These are phyloP conservation scores for Aspergillus sp. DNA, from an alignment of 2,329 filamentous ascomycete genomes.

Conservation along the genomic window DNA sequence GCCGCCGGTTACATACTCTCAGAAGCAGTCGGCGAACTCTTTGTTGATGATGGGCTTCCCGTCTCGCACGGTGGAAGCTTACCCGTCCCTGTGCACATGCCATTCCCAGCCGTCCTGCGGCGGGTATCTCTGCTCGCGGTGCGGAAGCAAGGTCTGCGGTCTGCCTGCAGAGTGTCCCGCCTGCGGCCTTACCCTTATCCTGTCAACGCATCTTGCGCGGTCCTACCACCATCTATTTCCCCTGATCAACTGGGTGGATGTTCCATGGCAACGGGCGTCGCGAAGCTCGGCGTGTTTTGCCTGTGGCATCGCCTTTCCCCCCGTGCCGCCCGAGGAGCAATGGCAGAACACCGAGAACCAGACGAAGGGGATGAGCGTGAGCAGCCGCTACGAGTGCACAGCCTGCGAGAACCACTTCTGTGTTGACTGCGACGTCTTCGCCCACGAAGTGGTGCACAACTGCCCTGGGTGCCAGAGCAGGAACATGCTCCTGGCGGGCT, in stretches of 20 bases:
- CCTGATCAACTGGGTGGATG: slow-evolving; percentile 80
- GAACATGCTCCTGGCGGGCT: slow-evolving; percentile 5
- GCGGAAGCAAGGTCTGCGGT: slow-evolving; percentile 77
- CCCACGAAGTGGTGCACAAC: slow-evolving; percentile 89
- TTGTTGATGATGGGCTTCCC: slow-evolving; percentile 98
- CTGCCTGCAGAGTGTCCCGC: slow-evolving; percentile 84
- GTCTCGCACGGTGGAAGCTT: slow-evolving; percentile 65
- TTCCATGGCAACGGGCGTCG: slow-evolving; percentile 66
- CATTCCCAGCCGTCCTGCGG: slow-evolving; percentile 73
- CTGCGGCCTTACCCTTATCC: slow-evolving; percentile 82
- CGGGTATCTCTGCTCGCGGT: slow-evolving; percentile 86
- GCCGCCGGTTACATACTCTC: slow-evolving; percentile 68
- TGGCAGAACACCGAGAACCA: slow-evolving; percentile 26
- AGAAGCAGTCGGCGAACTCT: slow-evolving; percentile 40
- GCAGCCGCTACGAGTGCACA: slow-evolving; percentile 77
- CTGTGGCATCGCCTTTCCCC: slow-evolving; percentile 65
- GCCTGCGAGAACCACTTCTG: slow-evolving; percentile 89
- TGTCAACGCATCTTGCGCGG: slow-evolving; percentile 86
- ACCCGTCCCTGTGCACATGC: slow-evolving; percentile 75
- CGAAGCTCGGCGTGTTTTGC: slow-evolving; percentile 61
- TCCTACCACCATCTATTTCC: slow-evolving; percentile 92
- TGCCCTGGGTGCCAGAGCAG: slow-evolving; percentile 73
- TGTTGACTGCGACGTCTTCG: slow-evolving; percentile 94
- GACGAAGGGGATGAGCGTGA: slow-evolving; percentile 67
- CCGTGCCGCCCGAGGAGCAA: slow-evolving; percentile 30